These are phyloP conservation scores for Aspergillus fischeri DNA, from an alignment of 2,329 filamentous ascomycete species.

Conservation along the genomic window DNA sequence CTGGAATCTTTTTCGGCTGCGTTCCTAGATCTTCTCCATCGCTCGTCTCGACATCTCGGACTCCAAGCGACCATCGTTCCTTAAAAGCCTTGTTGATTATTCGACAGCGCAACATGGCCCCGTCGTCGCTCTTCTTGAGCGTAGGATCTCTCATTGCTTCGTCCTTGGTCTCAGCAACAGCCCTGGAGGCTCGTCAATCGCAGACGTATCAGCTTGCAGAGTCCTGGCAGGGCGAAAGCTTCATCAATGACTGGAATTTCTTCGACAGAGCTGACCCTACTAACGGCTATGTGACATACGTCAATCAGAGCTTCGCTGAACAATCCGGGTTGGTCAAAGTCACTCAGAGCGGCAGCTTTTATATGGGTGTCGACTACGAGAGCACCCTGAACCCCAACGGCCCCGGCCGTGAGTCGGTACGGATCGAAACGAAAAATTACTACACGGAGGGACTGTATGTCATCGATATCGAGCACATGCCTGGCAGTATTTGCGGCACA, in stretches of 20 bases:
- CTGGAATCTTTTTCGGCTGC: not conserved
- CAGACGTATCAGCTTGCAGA: conserved; percentile 38
- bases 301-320: conserved; percentile 38
- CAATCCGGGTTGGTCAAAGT: conserved; percentile 33
- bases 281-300: conserved; percentile 49
- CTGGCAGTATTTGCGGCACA: conserved; percentile 45
- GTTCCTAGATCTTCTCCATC: not conserved
- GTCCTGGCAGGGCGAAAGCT: conserved; percentile 43
- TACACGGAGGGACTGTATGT: conserved; percentile 47
- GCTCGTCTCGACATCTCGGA: not conserved
- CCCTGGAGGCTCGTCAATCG: conserved; percentile 9
- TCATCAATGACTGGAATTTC: conserved; percentile 50
- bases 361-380: conserved; percentile 44
- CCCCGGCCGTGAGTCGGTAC: conserved; percentile 42
- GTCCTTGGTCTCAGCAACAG: conserved; percentile 22
- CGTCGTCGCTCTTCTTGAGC: conserved; percentile 25
- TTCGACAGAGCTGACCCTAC: conserved; percentile 46
- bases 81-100: not conserved
- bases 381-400: conserved; percentile 33
- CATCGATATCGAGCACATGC: conserved; percentile 47
- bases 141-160: conserved; percentile 29
- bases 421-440: conserved; percentile 42
- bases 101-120: conserved; percentile 18
- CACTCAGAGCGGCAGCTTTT: conserved; percentile 34
- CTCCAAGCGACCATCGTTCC: not conserved